phyloP scores from a whole-genome alignment of 75 land plant species.

The Chamaecyparis obtusa region DNA sequence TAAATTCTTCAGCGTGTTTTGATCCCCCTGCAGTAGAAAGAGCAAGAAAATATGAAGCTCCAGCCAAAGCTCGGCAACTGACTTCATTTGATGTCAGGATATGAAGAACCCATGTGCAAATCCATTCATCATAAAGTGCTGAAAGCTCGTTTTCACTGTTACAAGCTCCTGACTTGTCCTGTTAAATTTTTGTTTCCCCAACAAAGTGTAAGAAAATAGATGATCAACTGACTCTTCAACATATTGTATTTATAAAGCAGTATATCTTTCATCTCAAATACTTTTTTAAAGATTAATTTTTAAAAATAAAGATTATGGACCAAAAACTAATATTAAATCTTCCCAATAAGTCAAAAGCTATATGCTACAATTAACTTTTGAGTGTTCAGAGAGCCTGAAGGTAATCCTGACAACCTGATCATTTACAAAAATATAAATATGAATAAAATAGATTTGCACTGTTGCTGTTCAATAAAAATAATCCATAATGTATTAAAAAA shows the following conservation, averaged over 20 bases:
- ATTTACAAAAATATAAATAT: neutral
- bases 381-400: neutral
- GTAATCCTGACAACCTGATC: neutral
- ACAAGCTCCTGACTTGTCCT: neutral
- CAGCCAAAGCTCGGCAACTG: constrained; percentile 9
- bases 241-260: neutral
- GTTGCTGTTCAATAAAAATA: neutral
- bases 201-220: neutral
- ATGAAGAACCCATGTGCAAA: neutral
- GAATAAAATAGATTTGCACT: neutral
- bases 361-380: neutral
- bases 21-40: constrained; percentile 11
- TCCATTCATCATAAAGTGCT: constrained; percentile 1
- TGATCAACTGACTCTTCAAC: neutral
- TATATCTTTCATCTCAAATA: neutral
- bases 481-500: neutral
- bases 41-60: constrained; percentile 7
- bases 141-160: constrained; percentile 9
- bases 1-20: constrained; percentile 9
- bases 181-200: neutral
- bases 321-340: neutral
- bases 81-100: constrained; percentile 3
- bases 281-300: neutral
- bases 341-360: neutral
- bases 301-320: neutral